A percentile compares a stretch with the other conserved stretches of the same genome.
Conservation (phyloP, 768 basidiomycete species). For the Termitomyces bulborhizus region DNA sequence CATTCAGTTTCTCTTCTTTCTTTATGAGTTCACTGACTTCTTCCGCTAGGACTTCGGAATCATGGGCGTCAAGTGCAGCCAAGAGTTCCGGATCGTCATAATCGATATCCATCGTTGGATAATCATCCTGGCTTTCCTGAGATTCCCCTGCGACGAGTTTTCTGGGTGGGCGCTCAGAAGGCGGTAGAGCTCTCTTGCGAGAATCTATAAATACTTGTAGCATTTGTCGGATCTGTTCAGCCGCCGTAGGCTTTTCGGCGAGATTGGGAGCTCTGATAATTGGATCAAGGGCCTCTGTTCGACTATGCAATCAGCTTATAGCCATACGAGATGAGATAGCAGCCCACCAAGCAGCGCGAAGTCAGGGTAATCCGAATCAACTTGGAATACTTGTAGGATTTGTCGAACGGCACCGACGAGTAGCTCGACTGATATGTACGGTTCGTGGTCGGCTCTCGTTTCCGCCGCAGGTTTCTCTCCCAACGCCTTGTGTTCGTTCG, state of each 20-base stretch:
- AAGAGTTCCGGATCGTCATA: constrained; percentile 58
- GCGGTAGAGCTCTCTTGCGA: constrained; percentile 42
- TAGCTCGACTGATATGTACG: constrained; percentile 10
- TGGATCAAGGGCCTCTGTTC: constrained; percentile 50
- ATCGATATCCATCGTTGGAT: constrained; percentile 40
- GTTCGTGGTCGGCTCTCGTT: neutral
- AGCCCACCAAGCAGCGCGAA: constrained; percentile 33
- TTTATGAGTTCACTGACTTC: constrained; percentile 25
- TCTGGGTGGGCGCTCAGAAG: constrained; percentile 27
- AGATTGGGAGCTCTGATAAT: constrained; percentile 38
- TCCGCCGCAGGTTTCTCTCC: neutral
- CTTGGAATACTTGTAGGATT: constrained; percentile 3
- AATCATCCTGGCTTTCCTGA: constrained; percentile 79
- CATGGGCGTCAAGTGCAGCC: constrained; percentile 42
- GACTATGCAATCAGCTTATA: neutral
- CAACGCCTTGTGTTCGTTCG: constrained; percentile 44
- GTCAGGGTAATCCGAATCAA: constrained; percentile 48
- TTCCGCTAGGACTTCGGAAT: constrained; percentile 26
- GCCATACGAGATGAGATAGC: neutral
- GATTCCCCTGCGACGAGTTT: constrained; percentile 28
- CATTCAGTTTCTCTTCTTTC: constrained; percentile 26
- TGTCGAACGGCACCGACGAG: constrained; percentile 18
- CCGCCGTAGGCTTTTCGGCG: constrained; percentile 31
- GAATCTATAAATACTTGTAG: constrained; percentile 58
- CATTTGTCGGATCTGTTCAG: constrained; percentile 49